Conservation (phyloP, 1,139 yeast species). For the Yamadazyma sp. region DNA sequence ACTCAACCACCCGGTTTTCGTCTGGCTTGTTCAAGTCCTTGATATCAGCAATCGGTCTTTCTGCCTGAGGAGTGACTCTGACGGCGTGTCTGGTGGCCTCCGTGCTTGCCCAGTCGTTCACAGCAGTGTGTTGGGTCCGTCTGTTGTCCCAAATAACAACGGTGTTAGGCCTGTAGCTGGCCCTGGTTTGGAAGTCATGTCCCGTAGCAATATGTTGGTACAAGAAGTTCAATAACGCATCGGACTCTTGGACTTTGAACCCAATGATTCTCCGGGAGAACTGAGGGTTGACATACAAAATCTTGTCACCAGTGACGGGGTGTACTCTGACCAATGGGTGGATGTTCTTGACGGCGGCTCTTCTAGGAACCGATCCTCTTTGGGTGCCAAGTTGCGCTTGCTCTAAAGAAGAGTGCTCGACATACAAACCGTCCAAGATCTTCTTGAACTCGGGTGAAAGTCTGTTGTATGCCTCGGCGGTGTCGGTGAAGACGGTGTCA, state of each 20-base stretch:
- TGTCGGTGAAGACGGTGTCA: constrained; percentile 69
- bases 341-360: constrained; percentile 52
- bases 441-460: constrained; percentile 61
- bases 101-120: constrained; percentile 54
- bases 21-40: constrained; percentile 28
- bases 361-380: constrained; percentile 59
- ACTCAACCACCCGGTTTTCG: constrained; percentile 11
- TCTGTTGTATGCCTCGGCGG: constrained; percentile 66
- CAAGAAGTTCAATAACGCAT: constrained; percentile 52
- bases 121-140: constrained; percentile 60
- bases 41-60: constrained; percentile 37
- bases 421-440: constrained; percentile 56
- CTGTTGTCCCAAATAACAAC: constrained; percentile 75
- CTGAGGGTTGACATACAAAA: constrained; percentile 56
- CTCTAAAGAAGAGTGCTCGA: constrained; percentile 63
- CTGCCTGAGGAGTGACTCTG: constrained; percentile 68
- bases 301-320: constrained; percentile 65
- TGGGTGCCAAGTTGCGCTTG: constrained; percentile 56
- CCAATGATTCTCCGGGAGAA: constrained; percentile 64
- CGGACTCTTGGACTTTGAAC: constrained; percentile 63
- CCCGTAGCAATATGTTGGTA: constrained; percentile 46
- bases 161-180: constrained; percentile 42
- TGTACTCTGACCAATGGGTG: constrained; percentile 71
- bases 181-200: constrained; percentile 40
- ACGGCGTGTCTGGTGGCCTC: constrained; percentile 63